Evolutionary conservation across 176 grass and related monocot species (phyloP), one percentile per base, ranked within the genome.

Genomic region (Elymus sibiricus): DNA sequence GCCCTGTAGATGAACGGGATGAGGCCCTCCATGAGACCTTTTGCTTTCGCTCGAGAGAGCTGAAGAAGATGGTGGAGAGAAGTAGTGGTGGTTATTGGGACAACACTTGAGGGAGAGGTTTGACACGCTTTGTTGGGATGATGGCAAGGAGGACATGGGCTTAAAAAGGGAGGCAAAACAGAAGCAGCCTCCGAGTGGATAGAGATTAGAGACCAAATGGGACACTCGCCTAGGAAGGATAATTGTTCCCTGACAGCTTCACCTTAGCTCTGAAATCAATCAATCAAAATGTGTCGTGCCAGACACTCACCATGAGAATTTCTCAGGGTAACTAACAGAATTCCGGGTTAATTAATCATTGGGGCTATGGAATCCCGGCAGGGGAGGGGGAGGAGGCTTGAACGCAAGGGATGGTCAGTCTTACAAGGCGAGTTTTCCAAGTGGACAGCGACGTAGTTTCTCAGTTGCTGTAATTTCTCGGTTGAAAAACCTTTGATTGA

Each of bases 1-100:
- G 90, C 95, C 78, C 86, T 91, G 73, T 97, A 97, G 84, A 97
- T 87, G 87, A 94, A 94, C 63, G 92, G 95, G 82, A 97, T 93
- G 82, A 97, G 38, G 65, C 94, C 94, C 73, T 95, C 94, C 94
- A 95, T 95, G 21, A 24, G n/a, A 17, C 25, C 71, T 5, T 6
- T 12, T 70, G 46, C 70, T 42, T 78, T 70, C n/a, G 76, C 15
- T 64, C 21, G 22, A 35, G 63, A 86, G 67, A 87, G 80, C 21
- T 69, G 25, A 55, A 74, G 83, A 77, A 24, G 56, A 78, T 10
- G 38, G 64, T 81, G 43, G 78, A 81, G 47, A 87, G 73, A 82
- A 65, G 73, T 0, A 8, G 40, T 17, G 1, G 74, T 78, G 1
- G 67, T n/a, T 70, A n/a, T 69, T 69, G 39, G 55, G 80, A 61